Evolutionary conservation across 495 filamentous ascomycete genomes (phyloP), one percentile per base, ranked within the genome.

Genomic region (Lasiosphaeria miniovina): DNA sequence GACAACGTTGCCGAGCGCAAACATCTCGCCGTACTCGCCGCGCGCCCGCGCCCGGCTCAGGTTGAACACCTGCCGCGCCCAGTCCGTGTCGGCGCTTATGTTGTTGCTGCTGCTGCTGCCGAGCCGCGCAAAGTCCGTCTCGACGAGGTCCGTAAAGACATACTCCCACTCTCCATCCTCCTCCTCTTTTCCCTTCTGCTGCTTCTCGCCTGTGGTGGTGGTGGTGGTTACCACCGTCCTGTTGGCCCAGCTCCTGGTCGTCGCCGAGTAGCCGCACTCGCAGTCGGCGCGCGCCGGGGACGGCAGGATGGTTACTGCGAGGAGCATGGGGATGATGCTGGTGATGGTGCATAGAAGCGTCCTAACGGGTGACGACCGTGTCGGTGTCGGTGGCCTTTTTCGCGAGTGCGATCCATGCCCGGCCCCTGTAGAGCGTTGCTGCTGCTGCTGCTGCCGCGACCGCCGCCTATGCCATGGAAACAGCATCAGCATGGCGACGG

Each of bases 21-120:
- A 84, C 52, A 81, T 76, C 71, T 90, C 86, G 55, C 89, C 89
- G 55, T 82, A 90, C 1, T 81, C 76, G 2, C 89, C 89, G 8
- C 83, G 75, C 15, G 83, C 81, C 11, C 64, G 69, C 7, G 71
- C 59, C 31, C 74, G 67, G 3, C 79, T 76, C 55, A 89, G 74
- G 65, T 84, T 84, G 74, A 88, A 91, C 55, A 74, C 74, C 66
- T 91, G 89, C 49, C 76, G 70, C 34, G 64, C 64, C 89, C 89
- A 92, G 64, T 82, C 82, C 31, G 79, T 79, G 63, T 82, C 70
- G 3, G 56, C 36, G 15, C 71, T 61, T 54, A 86, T 75, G 60
- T 84, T 74, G 1, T n/a, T n/a, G n/a, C n/a, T n/a, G 24, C 24
- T 24, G 24, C 24, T 24, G 24, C 24, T 24, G 24, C 24, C 6